Evolutionary conservation across 139 green algal species (phyloP), one percentile per base, ranked within the genome.

Genomic region (Chlorella sp.): DNA sequence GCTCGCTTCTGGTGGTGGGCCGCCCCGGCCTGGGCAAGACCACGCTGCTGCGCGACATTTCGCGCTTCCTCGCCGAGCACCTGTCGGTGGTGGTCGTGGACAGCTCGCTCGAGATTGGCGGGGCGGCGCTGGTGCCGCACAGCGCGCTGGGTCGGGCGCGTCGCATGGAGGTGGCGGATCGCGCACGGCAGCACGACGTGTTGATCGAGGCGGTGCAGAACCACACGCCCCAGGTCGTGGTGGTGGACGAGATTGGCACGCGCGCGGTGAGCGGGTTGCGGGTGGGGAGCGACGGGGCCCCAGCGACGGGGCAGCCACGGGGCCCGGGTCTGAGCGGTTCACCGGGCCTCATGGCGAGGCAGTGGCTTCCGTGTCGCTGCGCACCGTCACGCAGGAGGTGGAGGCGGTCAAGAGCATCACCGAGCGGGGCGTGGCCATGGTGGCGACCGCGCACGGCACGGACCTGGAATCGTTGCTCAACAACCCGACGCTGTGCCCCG

Each of bases 71-170:
- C n/a, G 78, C 90, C 6, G 94, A 97, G 70, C 82, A 88, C 36
- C 62, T 94, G 35, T 83, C 91, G 2, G 90, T 95, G 0, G 87
- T 94, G 32, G 87, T 91, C 20, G 90, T 98, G 30, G 94, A 98
- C 82, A 98, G 92, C 0, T 89, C 73, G 42, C 97, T 97, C 55
- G 94, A 98, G 85, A 96, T 98, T 59, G 94, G n/a, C n/a, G n/a
- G n/a, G n/a, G n/a, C n/a, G n/a, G n/a, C n/a, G n/a, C n/a, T n/a
- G n/a, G n/a, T n/a, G n/a, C n/a, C n/a, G n/a, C n/a, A n/a, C n/a
- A n/a, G n/a, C n/a, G n/a, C n/a, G n/a, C n/a, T 87, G 59, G 85
- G 82, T 17, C 24, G 20, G 26, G 75, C 82, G 4, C 72, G 82
- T 14, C 74, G 80, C 6, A 67, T 88, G 31, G 67, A 73, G 71